A percentile compares a stretch with the other conserved stretches of the same genome.
These are phyloP conservation scores for Elongisporangium anandrum DNA, from an alignment of 352 stramenopile species.

Conservation along the genomic window DNA sequence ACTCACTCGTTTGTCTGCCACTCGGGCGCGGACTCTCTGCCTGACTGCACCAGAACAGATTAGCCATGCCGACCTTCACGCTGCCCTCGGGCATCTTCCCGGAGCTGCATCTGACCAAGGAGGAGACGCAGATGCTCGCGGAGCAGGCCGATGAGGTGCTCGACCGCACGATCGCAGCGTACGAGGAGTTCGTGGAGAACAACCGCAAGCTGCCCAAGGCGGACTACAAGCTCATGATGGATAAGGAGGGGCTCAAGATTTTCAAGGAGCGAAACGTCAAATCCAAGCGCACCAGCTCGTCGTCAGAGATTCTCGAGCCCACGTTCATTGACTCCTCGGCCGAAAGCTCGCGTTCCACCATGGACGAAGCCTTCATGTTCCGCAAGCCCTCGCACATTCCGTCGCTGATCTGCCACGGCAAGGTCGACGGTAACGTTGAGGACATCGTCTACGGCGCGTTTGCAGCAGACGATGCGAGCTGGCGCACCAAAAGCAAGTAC, in stretches of 20 bases:
- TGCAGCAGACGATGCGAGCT: slow-evolving; percentile 31
- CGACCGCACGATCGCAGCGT: slow-evolving; percentile 1
- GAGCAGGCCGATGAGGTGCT: slow-evolving; percentile 8
- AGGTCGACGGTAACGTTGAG: slow-evolving; percentile 42
- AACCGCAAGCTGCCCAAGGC: slow-evolving; percentile 1
- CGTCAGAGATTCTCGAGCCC: neutral
- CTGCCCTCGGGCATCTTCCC: slow-evolving; percentile 21
- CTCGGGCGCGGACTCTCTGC: neutral
- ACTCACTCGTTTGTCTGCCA: slow-evolving; percentile 3
- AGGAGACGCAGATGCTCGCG: slow-evolving; percentile 19
- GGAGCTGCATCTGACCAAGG: slow-evolving; percentile 12
- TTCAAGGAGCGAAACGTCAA: slow-evolving; percentile 32
- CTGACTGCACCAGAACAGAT: slow-evolving; percentile 7
- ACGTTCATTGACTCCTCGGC: slow-evolving; percentile 7
- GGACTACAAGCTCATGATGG: slow-evolving; percentile 6
- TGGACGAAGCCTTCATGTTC: slow-evolving; percentile 22
- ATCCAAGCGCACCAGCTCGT: slow-evolving; percentile 13
- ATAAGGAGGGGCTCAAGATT: slow-evolving; percentile 19
- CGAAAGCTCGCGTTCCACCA: neutral
- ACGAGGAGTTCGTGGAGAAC: slow-evolving; percentile 25
- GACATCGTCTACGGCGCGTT: slow-evolving; percentile 46
- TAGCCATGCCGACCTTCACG: slow-evolving; percentile 19
- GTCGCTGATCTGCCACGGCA: slow-evolving; percentile 24
- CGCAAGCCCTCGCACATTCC: slow-evolving; percentile 27
- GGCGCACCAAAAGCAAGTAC: slow-evolving; percentile 39